Conservation (phyloP, 441 rosid genomes). For the Bruguiera hainesii region DNA sequence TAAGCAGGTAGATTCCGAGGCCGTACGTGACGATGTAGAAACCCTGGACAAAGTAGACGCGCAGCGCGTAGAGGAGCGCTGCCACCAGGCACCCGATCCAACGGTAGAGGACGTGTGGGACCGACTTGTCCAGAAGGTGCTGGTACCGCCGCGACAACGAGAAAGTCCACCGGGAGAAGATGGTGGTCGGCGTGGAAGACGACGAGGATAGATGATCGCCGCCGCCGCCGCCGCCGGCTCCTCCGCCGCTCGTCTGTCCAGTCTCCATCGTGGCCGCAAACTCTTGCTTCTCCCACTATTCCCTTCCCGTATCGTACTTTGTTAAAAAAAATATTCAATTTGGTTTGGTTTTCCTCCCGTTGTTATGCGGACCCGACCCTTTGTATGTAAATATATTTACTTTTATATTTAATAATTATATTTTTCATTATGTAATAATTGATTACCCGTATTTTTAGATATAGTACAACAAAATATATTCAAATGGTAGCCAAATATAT, state of each 20-base stretch:
- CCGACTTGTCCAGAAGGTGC: slow-evolving; percentile 73
- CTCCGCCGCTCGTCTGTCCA: slow-evolving; percentile 29
- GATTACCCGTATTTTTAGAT: no score
- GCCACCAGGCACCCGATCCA: slow-evolving; percentile 61
- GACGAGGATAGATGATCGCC: slow-evolving; percentile 30
- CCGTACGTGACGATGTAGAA: slow-evolving; percentile 85
- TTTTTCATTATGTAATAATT: no score
- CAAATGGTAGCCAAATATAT: no score
- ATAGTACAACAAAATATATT: no score
- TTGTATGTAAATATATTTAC: no score
- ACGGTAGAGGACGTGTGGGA: slow-evolving; percentile 59
- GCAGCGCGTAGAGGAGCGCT: slow-evolving; percentile 53
- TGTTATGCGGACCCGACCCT: no score
- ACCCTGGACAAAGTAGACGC: slow-evolving; percentile 74
- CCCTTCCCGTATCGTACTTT: no score
- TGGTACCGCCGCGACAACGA: slow-evolving; percentile 54
- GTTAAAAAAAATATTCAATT: no score
- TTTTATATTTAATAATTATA: no score
- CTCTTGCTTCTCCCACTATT: no score
- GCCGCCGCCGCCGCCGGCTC: slow-evolving; percentile 32
- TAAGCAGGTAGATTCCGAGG: slow-evolving; percentile 66
- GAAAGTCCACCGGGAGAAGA: slow-evolving; percentile 43
- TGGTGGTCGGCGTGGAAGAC: slow-evolving; percentile 43
- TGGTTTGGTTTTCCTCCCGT: no score
- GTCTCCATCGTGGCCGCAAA: slow-evolving; percentile 50